Percentiles rank a stretch among this genome's conserved stretches.
phyloP scores from a whole-genome alignment of 106 monocot genomes.

The Agapanthus africanus region DNA sequence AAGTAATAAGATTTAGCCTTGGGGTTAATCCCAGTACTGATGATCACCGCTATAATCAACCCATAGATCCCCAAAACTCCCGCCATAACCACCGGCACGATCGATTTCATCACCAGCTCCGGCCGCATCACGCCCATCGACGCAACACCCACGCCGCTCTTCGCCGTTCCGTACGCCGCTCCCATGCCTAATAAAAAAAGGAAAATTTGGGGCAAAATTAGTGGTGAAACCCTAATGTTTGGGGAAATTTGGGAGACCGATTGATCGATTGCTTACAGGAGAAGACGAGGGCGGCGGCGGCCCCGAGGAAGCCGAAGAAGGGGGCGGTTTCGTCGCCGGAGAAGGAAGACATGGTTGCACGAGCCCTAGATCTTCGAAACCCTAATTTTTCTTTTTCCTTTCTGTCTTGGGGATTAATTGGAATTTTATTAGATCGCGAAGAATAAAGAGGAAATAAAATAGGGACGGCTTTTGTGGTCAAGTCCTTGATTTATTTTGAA shows the following conservation, averaged over 20 bases:
- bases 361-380: too few species aligned
- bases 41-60: background rate
- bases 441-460: too few species aligned
- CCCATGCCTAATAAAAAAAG: background rate
- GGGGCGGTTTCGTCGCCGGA: constrained; percentile 49
- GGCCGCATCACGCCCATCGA: background rate
- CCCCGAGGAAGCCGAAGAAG: constrained; percentile 69
- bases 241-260: too few species aligned
- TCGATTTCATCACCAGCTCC: background rate
- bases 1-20: background rate
- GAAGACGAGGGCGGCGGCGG: constrained; percentile 73
- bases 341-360: background rate
- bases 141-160: background rate
- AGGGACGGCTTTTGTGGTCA: too few species aligned
- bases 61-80: background rate
- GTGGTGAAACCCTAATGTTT: too few species aligned
- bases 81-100: background rate
- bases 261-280: too few species aligned
- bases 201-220: background rate
- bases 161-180: background rate
- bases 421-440: too few species aligned
- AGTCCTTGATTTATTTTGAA: too few species aligned
- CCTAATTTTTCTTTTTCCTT: too few species aligned
- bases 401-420: too few species aligned
- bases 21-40: background rate